Conservation (phyloP, 2,329 filamentous ascomycete genomes). For the Monosporascus cannonballus region DNA sequence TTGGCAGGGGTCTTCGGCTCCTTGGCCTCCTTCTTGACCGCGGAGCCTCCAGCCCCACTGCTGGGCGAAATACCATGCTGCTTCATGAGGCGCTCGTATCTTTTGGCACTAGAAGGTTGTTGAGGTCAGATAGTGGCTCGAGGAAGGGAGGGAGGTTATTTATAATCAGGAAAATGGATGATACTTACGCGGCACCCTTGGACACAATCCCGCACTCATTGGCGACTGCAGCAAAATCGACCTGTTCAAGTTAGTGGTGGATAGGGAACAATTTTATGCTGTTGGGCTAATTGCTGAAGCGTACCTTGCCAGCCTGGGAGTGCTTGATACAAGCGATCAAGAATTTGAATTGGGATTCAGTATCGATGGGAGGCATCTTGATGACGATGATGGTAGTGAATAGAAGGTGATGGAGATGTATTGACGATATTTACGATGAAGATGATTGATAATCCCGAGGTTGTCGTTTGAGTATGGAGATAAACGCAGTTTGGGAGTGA, state of each 20-base stretch:
- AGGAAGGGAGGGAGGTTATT: background rate
- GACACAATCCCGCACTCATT: conserved; percentile 55
- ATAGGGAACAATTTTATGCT: background rate
- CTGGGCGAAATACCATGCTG: conserved; percentile 40
- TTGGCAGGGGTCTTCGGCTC: conserved; percentile 10
- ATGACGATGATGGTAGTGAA: background rate
- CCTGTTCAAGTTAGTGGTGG: conserved; percentile 33
- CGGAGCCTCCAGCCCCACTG: conserved; percentile 14
- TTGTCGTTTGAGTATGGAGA: background rate
- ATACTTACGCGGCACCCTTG: conserved; percentile 64
- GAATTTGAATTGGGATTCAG: conserved; percentile 56
- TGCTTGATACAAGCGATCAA: conserved; percentile 60
- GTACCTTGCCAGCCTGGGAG: conserved; percentile 54
- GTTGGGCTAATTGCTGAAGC: conserved; percentile 6
- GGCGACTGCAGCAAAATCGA: conserved; percentile 61
- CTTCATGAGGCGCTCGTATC: conserved; percentile 62
- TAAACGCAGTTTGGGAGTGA: background rate
- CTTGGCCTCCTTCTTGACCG: conserved; percentile 18
- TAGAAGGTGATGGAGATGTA: conserved; percentile 2
- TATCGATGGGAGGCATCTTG: conserved; percentile 43
- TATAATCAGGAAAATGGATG: background rate
- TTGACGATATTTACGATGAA: background rate
- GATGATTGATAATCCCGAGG: background rate
- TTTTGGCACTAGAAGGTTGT: conserved; percentile 49
- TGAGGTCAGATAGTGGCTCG: background rate